Base-by-base conservation (phyloP, 1,284 basidiomycete species). In the Ganoderma multipileum region DNA sequence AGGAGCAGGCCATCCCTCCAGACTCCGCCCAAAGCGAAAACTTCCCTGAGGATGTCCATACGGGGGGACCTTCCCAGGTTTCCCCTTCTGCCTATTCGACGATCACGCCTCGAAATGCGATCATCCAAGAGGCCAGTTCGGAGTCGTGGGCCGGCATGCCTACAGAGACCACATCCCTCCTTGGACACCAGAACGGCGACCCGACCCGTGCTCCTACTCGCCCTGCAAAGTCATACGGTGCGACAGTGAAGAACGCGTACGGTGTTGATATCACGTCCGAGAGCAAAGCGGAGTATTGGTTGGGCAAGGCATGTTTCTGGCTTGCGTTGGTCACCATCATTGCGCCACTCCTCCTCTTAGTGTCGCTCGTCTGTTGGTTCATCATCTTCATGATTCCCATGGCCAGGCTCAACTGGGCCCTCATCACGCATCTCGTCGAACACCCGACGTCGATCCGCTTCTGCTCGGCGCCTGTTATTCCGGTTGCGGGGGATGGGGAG, bases 311-410 rank as follows among this genome's bases (percentile, higher is more conserved):
- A 41, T 84, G 88, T 71, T 99, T 96, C 83, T 97, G 94, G 92
- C 81, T 93, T 30, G 81, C 85, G 2, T 89, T 97, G 78, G 80
- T 89, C 71, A 82, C 87, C 68, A 81, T 98, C 76, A 91, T 99
- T 75, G 93, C 95, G 1, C 98, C 98, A 3, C 83, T 95, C 69
- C 93, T 99, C 88, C 86, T 97, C 62, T 68, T 92, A 69, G 94
- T 95, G 41, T 97, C 96, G 79, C 78, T 95, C 67, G 82, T 96
- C 57, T 99, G 97, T 83, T 99, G 97, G 96, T 95, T 87, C 33
- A 86, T 96, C 71, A 92, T 99, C 69, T 87, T 99, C 78, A 94
- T 97, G 50, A 95, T 99, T 71, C 98, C 98, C 8, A 99, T 99
- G 98, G 98, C 97, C 42, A 97, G 95, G 80, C 87, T 99, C 59